phyloP scores from a whole-genome alignment of 805 yeast species.

The Metschnikowia dekortorum region DNA sequence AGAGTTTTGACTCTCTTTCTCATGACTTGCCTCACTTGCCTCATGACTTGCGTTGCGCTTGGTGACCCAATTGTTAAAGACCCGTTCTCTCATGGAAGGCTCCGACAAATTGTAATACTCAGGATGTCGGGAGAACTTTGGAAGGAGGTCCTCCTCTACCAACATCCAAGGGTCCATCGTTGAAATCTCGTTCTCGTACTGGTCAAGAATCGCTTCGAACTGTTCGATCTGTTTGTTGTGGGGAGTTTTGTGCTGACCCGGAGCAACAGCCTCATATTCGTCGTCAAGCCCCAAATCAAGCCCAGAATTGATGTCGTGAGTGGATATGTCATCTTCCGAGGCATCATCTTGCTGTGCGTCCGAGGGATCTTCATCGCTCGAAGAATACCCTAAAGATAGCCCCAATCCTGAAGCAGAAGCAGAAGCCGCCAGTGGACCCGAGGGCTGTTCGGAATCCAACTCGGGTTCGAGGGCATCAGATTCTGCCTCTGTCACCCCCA shows the following conservation, averaged over 20 bases:
- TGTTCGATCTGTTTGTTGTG: background rate
- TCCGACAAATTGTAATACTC: constrained; percentile 24
- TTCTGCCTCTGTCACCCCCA: background rate
- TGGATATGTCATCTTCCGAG: background rate
- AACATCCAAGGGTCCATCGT: constrained; percentile 36
- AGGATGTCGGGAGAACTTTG: constrained; percentile 24
- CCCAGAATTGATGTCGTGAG: constrained; percentile 8
- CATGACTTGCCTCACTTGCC: too few relatives aligned
- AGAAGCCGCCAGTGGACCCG: background rate
- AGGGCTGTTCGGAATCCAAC: background rate
- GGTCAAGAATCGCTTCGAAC: constrained; percentile 26
- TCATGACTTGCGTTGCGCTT: too few relatives aligned
- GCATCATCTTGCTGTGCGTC: constrained; percentile 2
- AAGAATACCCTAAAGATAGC: constrained; percentile 21
- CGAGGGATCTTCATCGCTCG: constrained; percentile 20
- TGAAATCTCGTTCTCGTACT: constrained; percentile 22
- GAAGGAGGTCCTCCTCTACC: constrained; percentile 32
- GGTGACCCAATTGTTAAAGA: constrained; percentile 13
- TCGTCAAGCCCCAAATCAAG: constrained; percentile 15
- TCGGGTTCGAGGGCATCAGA: background rate
- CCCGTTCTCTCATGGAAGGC: constrained; percentile 12
- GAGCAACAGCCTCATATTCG: constrained; percentile 1
- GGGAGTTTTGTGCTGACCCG: background rate
- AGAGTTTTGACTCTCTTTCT: background rate
- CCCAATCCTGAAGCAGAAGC: constrained; percentile 4